Base-by-base conservation (phyloP, 78 protist species). In the Speleostelium caveatum region DNA sequence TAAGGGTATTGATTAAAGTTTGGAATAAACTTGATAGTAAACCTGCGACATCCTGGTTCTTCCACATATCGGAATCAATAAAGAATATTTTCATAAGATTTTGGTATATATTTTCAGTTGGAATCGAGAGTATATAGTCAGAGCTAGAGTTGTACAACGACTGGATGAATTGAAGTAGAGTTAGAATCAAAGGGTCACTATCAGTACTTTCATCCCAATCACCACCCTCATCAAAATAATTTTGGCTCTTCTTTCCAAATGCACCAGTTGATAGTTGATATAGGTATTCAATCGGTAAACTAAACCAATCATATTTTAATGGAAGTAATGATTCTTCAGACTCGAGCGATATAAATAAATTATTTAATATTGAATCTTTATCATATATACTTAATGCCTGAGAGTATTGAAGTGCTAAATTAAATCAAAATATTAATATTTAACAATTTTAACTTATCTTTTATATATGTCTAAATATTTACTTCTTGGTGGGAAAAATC, bases 251-350 rank as follows among this genome's bases (percentile, higher is more conserved):
- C n/a, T n/a, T n/a, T 14, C 45, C 49, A 24, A 41, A 36, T 0
- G 35, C 1, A 7, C 38, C 72, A 4, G 56, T 42, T 16, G 79
- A 69, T 2, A 65, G 42, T 32, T 83, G 74, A 59, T 83, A 83
- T n/a, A 83, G 33, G 28, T 56, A 83, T 33, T 83, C 68, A 32
- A 83, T 58, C 32, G 91, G 91, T 32, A 71, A 36, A 53, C 69
- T 83, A 28, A 55, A 83, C 91, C 91, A 83, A 83, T 83, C 91
- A 59, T 83, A 83, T 51, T 69, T 71, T 16, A 83, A 69, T 16
- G 91, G 91, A 41, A 83, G 30, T 12, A 83, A 42, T 14, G 91
- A 83, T 16, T 83, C 67, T 12, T 83, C 65, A 0, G 73, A 56
- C 55, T 83, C 91, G 17, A 83, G 69, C 26, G 91, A 83, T 14